Evolutionary conservation across 257 asterid genomes (phyloP), one percentile per base, ranked within the genome.

Genomic region (Striga asiatica): DNA sequence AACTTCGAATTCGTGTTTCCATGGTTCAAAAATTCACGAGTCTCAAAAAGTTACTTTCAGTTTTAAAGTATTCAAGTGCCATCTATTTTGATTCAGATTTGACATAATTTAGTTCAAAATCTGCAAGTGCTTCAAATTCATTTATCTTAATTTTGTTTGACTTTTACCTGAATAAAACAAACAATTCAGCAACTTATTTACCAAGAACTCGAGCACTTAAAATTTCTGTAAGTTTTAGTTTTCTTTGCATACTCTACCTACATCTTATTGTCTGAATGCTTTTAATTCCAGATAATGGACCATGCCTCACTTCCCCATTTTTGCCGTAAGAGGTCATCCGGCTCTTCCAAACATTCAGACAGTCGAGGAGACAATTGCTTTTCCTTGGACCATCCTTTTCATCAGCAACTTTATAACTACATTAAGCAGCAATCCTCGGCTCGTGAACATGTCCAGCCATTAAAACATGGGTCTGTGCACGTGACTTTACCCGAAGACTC

Each of bases 271-370:
- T n/a, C 19, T 35, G 17, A 14, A n/a, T 24, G 22, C 54, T 8
- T 50, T 45, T 61, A 50, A 54, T 20, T 70, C 66, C 74, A 84
- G 91, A 81, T 84, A 77, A 84, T 84, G 88, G 91, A 84, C 45
- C 76, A 72, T 69, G 70, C 88, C 13, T 68, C 91, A 41, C 89
- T 83, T 41, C 94, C 94, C 20, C 94, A 81, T 68, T 83, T 81
- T 75, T 78, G 89, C 68, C 81, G 75, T n/a, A 76, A 66, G 65
- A 75, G 80, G 72, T 50, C 69, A 39, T 79, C 84, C 1, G 79
- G 84, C 46, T 78, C 89, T 37, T 78, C 87, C 9, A 69, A 63
- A 42, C 66, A 65, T 56, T 62, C 56, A 12, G 78, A 65, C 35
- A 54, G 27, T 28, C 28, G 55, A 12, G n/a, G 32, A 1, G 73